Evolutionary conservation across 306 rosid species (phyloP).

Genomic region (Prunus mume): DNA sequence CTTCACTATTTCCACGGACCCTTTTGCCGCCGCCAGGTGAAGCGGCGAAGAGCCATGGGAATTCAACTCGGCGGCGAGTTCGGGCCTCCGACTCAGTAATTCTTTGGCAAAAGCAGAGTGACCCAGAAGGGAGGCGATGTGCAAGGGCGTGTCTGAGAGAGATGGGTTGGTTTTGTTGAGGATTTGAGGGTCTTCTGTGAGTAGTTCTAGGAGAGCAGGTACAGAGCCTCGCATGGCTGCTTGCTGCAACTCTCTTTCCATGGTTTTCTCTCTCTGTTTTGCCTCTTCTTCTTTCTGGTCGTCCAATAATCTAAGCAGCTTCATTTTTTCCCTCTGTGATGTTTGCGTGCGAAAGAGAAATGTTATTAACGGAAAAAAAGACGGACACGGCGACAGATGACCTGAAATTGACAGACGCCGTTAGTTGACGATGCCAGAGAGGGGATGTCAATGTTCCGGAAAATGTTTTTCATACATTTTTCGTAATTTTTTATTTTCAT

Average conservation of each 20-base stretch:
- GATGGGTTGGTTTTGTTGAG: constrained; percentile 6
- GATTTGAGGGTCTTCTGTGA: constrained; percentile 21
- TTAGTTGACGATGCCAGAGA: neutral
- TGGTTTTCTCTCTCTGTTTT: neutral
- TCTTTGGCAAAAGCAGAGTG: constrained; percentile 26
- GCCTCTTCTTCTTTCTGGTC: neutral
- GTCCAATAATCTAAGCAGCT: neutral
- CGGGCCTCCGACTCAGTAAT: constrained; percentile 13
- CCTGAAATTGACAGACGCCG: neutral
- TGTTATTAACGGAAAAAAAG: neutral
- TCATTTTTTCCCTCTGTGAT: neutral
- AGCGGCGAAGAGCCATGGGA: constrained; percentile 17
- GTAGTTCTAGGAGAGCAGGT: constrained; percentile 8
- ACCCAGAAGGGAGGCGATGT: constrained; percentile 26
- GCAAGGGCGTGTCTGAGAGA: constrained; percentile 24
- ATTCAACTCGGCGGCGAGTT: constrained; percentile 14
- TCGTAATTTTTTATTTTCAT: no score
- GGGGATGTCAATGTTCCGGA: neutral
- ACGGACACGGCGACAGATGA: neutral
- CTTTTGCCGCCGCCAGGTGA: constrained; percentile 33
- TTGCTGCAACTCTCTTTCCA: constrained; percentile 17
- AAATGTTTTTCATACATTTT: neutral
- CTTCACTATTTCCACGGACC: constrained; percentile 24
- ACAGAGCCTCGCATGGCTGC: constrained; percentile 21
- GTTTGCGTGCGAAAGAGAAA: neutral